Base-by-base conservation (phyloP, 2,329 filamentous ascomycete genomes). In the Hortaea werneckii region DNA sequence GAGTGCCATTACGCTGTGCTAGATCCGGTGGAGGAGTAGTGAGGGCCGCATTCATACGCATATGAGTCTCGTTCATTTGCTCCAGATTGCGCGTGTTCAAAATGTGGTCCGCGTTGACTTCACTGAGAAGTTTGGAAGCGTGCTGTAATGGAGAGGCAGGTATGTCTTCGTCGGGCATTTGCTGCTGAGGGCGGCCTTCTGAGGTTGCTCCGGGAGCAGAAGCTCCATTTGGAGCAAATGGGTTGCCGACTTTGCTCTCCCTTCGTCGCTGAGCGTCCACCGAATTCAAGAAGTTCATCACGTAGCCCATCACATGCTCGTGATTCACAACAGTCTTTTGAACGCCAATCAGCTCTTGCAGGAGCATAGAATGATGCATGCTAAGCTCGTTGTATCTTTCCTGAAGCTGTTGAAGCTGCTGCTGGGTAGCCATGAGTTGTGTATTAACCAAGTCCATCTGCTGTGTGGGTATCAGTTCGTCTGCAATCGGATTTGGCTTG, bases 391-490 rank as follows among this genome's bases (percentile, higher is more conserved):
- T 81, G 63, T 88, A 92, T 52, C 87, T 79, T 57, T 90, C 86
- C 58, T 92, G 86, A 37, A 96, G 72, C 47, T 85, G 79, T 61
- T 95, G 87, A 37, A 96, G 79, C 65, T 96, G 90, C 61, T 94
- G 87, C 59, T 95, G 87, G 5, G 89, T 94, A 7, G 89, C 90
- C 43, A 87, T 80, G 43, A 95, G 73, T 57, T 94, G 88, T 58
- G 87, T 85, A 64, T 87, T 90, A 58, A 95, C 78, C 54, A 95
- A 77, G 52, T 90, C 85, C 62, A 95, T 83, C 64, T 95, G 90
- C 63, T 94, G 88, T 26, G 82, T 83, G 1, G 87, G 85, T 26
- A 86, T 79, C 46, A 85, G 82, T 40, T 84, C 76, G 43, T 95
- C 88, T 46, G 82, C 83, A 12, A 72, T 64, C 8, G 71, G 67